Conservation (phyloP, 305 asterid genomes). For the Galium porrigens region DNA sequence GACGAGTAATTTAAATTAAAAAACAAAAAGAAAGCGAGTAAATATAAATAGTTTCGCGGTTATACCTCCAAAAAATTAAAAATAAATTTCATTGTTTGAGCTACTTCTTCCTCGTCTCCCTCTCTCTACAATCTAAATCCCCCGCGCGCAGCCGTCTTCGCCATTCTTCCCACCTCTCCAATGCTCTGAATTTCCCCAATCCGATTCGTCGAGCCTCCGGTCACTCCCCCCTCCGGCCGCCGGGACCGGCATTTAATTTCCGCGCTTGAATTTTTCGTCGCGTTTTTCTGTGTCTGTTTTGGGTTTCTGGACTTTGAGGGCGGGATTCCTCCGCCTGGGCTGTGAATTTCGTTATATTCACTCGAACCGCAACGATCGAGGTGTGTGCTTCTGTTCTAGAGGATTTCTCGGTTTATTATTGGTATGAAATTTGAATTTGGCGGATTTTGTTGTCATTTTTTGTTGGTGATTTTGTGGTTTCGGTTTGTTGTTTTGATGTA, state of each 20-base stretch:
- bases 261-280: background rate
- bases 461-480: background rate
- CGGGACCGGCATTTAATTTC: background rate
- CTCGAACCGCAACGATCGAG: background rate
- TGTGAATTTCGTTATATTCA: background rate
- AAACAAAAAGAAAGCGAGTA: background rate
- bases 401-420: background rate
- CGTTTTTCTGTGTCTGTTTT: background rate
- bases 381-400: constrained; percentile 1
- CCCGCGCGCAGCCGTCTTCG: constrained; percentile 4
- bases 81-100: background rate
- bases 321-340: constrained; percentile 4
- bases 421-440: background rate
- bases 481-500: background rate
- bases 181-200: constrained; percentile 14
- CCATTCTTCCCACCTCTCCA: background rate
- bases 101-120: constrained; percentile 4
- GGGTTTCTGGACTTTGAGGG: background rate
- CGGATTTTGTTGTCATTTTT: constrained; percentile 8
- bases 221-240: background rate
- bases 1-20: constrained; percentile 1
- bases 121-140: constrained; percentile 11
- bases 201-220: constrained; percentile 1
- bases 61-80: constrained; percentile 3
- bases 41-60: constrained; percentile 17